phyloP scores from a whole-genome alignment of 176 grass and related monocot species.

The Chrysopogon serrulatus region DNA sequence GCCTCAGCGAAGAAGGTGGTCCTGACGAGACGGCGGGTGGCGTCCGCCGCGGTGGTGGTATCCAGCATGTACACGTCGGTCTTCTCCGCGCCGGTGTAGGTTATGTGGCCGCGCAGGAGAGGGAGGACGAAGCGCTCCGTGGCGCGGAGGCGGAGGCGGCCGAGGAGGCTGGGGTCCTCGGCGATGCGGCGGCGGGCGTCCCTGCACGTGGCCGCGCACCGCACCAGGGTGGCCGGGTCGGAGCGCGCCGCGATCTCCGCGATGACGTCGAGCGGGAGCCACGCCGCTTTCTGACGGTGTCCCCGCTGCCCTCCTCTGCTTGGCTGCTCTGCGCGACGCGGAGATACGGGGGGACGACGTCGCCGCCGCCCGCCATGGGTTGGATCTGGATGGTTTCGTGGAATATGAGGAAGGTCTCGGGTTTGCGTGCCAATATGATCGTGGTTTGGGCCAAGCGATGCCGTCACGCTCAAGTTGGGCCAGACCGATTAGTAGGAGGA shows the following conservation, averaged over 20 bases:
- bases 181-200: background rate
- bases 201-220: background rate
- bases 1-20: background rate
- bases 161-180: background rate
- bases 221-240: background rate
- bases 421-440: too few species aligned
- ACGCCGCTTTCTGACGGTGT: background rate
- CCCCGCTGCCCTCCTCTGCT: background rate
- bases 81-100: background rate
- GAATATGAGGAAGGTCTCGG: too few species aligned
- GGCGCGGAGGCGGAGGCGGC: background rate
- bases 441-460: too few species aligned
- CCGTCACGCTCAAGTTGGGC: too few species aligned
- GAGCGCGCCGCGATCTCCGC: background rate
- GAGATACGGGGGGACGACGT: too few species aligned
- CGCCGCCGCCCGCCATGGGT: too few species aligned
- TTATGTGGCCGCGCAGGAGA: background rate
- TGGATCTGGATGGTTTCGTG: too few species aligned
- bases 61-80: background rate
- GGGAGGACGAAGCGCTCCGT: background rate
- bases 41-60: background rate
- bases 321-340: background rate
- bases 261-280: slow-evolving; percentile 8
- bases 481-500: too few species aligned
- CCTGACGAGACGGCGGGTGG: background rate